phyloP scores from a whole-genome alignment of 192 early-diverging fungal species.

The Radiomyces spectabilis region DNA sequence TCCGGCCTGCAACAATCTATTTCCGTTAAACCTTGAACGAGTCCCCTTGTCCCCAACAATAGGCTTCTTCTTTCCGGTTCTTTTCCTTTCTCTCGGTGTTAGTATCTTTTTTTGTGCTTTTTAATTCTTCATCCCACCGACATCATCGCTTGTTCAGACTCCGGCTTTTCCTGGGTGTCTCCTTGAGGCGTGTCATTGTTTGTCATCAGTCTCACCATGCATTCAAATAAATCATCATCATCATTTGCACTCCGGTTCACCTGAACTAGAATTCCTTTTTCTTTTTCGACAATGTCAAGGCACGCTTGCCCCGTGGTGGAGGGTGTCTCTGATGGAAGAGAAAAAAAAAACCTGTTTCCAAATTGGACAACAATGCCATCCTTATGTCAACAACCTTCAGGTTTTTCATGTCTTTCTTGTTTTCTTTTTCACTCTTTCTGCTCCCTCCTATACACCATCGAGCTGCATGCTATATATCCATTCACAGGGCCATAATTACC shows the following conservation, averaged over 20 bases:
- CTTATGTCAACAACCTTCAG: too few relatives aligned
- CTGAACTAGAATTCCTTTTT: background rate
- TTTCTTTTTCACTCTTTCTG: background rate
- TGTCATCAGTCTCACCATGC: too few relatives aligned
- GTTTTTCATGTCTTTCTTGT: background rate
- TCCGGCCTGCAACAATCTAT: too few relatives aligned
- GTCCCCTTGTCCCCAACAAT: too few relatives aligned
- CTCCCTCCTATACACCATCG: too few relatives aligned
- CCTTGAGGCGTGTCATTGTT: too few relatives aligned
- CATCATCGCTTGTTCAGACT: background rate
- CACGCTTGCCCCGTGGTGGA: background rate
- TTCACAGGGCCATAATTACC: too few relatives aligned
- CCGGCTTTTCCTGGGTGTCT: too few relatives aligned
- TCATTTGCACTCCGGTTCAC: background rate
- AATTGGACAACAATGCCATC: background rate
- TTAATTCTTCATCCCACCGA: background rate
- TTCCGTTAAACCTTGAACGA: too few relatives aligned
- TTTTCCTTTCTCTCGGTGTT: background rate
- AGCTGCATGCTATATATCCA: too few relatives aligned
- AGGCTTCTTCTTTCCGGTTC: too few relatives aligned
- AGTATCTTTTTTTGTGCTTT: background rate
- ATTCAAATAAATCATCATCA: background rate
- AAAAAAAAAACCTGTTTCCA: background rate
- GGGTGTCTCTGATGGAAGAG: background rate
- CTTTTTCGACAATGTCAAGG: constrained; percentile 2